Conservation (phyloP, 2,329 filamentous ascomycete species). For the Scleromitrula shiraiana region DNA sequence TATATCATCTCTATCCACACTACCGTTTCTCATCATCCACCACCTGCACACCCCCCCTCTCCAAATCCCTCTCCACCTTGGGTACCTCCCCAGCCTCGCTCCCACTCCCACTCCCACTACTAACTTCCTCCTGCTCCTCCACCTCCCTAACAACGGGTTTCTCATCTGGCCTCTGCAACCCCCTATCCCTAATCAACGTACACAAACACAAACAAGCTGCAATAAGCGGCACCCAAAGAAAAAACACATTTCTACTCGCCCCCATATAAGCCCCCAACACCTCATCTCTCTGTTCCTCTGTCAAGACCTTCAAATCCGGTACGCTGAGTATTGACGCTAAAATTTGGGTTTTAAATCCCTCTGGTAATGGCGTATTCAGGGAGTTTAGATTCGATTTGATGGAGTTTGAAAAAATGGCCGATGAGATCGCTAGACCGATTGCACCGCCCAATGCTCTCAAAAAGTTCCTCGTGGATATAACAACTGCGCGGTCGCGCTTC, state of each 20-base stretch:
- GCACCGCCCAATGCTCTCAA: slow-evolving; percentile 51
- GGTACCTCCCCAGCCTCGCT: neutral
- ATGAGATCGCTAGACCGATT: slow-evolving; percentile 48
- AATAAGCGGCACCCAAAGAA: slow-evolving; percentile 46
- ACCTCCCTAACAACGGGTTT: neutral
- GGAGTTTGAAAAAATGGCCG: slow-evolving; percentile 39
- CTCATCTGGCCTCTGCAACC: slow-evolving; percentile 33
- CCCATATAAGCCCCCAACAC: slow-evolving; percentile 44
- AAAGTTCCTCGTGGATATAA: slow-evolving; percentile 56
- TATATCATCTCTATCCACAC: too few species aligned
- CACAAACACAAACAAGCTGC: slow-evolving; percentile 42
- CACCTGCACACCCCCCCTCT: neutral
- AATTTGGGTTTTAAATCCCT: slow-evolving; percentile 14
- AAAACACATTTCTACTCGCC: slow-evolving; percentile 48
- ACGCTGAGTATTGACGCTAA: slow-evolving; percentile 22
- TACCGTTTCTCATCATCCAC: neutral
- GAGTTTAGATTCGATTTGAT: slow-evolving; percentile 18
- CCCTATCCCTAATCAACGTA: slow-evolving; percentile 43
- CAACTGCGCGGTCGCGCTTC: slow-evolving; percentile 50
- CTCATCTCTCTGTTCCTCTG: slow-evolving; percentile 21
- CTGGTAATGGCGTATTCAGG: slow-evolving; percentile 14
- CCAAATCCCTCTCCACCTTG: neutral
- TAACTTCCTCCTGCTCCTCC: neutral
- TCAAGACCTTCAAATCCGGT: slow-evolving; percentile 18
- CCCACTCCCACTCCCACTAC: neutral